phyloP scores from a whole-genome alignment of 2,329 filamentous ascomycete genomes.

The Knufia fluminis region DNA sequence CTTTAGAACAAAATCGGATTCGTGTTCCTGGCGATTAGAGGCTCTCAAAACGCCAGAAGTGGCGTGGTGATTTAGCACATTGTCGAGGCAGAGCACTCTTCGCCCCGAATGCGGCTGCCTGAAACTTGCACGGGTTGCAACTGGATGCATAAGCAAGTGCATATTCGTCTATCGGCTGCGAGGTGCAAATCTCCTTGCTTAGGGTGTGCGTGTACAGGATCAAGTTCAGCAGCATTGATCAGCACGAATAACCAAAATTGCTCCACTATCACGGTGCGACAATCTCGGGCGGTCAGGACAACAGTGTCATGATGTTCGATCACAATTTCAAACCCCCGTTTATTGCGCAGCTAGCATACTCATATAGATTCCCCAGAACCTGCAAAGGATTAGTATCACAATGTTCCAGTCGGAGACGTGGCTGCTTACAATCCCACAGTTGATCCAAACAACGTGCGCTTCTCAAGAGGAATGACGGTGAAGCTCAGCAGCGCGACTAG shows the following conservation, averaged over 20 bases:
- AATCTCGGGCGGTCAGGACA: neutral
- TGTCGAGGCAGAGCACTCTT: too few relatives aligned
- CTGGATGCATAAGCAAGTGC: too few relatives aligned
- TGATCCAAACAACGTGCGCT: slow-evolving; percentile 29
- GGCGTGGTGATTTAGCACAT: too few relatives aligned
- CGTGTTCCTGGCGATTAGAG: too few relatives aligned
- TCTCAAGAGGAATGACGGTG: slow-evolving; percentile 29
- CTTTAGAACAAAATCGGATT: neutral
- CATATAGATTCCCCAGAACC: slow-evolving; percentile 32
- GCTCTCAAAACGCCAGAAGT: too few relatives aligned
- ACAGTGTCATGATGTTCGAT: neutral
- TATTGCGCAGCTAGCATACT: slow-evolving; percentile 24
- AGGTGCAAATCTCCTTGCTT: too few relatives aligned
- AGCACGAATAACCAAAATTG: neutral
- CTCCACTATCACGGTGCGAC: neutral
- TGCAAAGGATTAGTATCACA: neutral
- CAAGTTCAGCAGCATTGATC: too few relatives aligned
- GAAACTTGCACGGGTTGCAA: too few relatives aligned
- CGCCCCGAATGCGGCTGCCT: too few relatives aligned
- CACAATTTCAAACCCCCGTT: neutral
- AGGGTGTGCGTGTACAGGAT: too few relatives aligned
- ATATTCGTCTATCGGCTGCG: too few relatives aligned
- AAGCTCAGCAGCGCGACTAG: slow-evolving; percentile 33
- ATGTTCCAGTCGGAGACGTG: neutral
- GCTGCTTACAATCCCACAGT: slow-evolving; percentile 26